phyloP scores from a whole-genome alignment of 306 rosid species.

The Gastrolobium bilobum region DNA sequence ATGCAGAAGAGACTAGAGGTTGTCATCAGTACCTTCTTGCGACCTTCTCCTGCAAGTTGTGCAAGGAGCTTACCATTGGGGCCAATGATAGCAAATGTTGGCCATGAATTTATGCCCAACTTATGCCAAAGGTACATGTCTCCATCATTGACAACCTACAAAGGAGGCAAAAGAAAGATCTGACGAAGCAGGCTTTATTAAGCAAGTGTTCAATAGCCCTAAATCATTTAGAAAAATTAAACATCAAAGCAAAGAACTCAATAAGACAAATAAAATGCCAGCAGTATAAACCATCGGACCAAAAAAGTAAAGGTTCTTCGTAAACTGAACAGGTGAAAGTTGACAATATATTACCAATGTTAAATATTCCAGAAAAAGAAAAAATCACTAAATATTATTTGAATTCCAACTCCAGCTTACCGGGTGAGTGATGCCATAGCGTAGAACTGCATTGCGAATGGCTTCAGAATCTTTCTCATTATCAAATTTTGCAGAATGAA shows the following conservation, averaged over 20 bases:
- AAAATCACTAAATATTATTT: conserved; percentile 23
- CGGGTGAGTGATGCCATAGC: conserved; percentile 92
- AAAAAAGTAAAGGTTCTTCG: background rate
- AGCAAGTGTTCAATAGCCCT: conserved; percentile 34
- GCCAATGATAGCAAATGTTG: conserved; percentile 89
- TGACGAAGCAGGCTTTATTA: conserved; percentile 19
- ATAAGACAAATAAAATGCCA: conserved; percentile 36
- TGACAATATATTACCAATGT: conserved; percentile 35
- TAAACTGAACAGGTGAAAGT: conserved; percentile 18
- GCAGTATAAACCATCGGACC: conserved; percentile 12
- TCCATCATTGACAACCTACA: conserved; percentile 96
- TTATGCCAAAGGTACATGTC: conserved; percentile 94
- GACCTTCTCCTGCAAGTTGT: conserved; percentile 95
- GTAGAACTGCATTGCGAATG: conserved; percentile 94
- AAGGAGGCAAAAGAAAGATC: conserved; percentile 37
- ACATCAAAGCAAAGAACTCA: conserved; percentile 20
- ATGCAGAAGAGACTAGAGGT: conserved; percentile 17
- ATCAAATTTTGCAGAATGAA: conserved; percentile 97
- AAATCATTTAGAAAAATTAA: conserved; percentile 29
- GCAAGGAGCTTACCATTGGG: conserved; percentile 93
- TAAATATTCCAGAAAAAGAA: background rate
- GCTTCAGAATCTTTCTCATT: conserved; percentile 98
- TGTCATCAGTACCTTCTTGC: conserved; percentile 72
- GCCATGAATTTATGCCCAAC: conserved; percentile 95
- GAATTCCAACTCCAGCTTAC: conserved; percentile 62